Evolutionary conservation across 345 rosid genomes (phyloP), one percentile per base, ranked within the genome.

Genomic region (Eucalyptus lansdowneana): DNA sequence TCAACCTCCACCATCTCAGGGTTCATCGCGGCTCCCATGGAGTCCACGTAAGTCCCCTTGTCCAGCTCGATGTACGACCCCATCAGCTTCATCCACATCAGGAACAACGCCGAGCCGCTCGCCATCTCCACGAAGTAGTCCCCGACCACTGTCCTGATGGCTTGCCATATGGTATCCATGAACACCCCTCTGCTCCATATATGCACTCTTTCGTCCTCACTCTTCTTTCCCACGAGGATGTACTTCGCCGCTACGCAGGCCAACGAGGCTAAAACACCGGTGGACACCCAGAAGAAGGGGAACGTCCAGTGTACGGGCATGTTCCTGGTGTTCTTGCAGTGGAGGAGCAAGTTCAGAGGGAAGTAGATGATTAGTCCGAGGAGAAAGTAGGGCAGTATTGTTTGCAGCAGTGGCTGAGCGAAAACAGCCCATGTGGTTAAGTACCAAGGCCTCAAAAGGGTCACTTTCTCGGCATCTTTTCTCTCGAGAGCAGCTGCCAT

Each of bases 1-100:
- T 93, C 96, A 67, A 95, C 92, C 91, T 93, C 95, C 88, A 94
- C 94, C 97, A 94, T 94, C 91, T 95, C 96, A 2, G 97, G 96
- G 89, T 95, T 94, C 90, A 94, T 81, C 40, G 91, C 13, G 9
- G 96, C 95, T 87, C 96, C 97, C 95, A 93, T 91, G 92, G 94
- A 91, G 86, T 95, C 97, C 22, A 93, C 92, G 31, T 93, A 95
- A 2, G 90, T 80, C 34, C 94, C 96, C 62, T 91, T 90, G 37
- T 91, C 93, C 69, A 93, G 24, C 58, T 93, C 95, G 49, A 95
- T 40, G 22, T 90, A 85, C 56, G 96, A 92, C 2, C 96, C 97
- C 96, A 94, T 95, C 47, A 95, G 67, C 86, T 93, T 95, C 92
- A 95, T 92, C 95, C 95, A 92, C 14, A 93, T 40, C n/a, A 92